Base-by-base conservation (phyloP, 805 yeast genomes). In the Sporopachydermia quercuum region DNA sequence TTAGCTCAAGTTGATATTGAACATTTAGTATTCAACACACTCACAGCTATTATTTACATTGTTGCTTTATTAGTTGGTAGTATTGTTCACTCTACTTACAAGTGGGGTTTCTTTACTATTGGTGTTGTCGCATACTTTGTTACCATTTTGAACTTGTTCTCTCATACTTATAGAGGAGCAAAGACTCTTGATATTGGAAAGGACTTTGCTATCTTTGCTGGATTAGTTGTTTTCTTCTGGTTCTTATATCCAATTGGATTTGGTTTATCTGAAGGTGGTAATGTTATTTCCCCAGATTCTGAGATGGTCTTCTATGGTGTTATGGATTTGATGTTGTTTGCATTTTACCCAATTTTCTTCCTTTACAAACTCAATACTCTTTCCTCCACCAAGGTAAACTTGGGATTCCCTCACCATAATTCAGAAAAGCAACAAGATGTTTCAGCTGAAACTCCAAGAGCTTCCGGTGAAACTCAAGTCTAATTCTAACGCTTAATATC, bases 21-120 rank as follows among this genome's bases (percentile, higher is more conserved):
- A 17, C 53, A 58, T 23, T 47, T 52, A 35, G 42, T 49, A 35
- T 47, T 66, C 40, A 49, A 66, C 19, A 42, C 53, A 19, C 41
- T 63, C 30, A 51, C 61, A 13, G 58, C 62, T 16, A 71, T 62
- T 51, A 62, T 69, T 15, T 68, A 62, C 50, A 72, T 74, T 34
- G 60, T 76, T 39, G 67, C 72, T 36, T 60, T 71, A 35, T 63
- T 76, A 53, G 66, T 76, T 50, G 82, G 80, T 49, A 43, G 69
- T 15, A 58, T 76, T 46, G 69, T 76, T 43, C 46, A 53, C 19
- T 65, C 78, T 5, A 57, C 71, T 36, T 76, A 76, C 57, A 76
- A 72, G 54, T 76, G 81, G 81, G 84, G 83, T 53, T 76, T 71
- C 61, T 76, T 70, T 56, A 66, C 71, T 4, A 70, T 76, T 53